phyloP scores from a whole-genome alignment of 345 rosid species.

The Moricandia moricandioides region DNA sequence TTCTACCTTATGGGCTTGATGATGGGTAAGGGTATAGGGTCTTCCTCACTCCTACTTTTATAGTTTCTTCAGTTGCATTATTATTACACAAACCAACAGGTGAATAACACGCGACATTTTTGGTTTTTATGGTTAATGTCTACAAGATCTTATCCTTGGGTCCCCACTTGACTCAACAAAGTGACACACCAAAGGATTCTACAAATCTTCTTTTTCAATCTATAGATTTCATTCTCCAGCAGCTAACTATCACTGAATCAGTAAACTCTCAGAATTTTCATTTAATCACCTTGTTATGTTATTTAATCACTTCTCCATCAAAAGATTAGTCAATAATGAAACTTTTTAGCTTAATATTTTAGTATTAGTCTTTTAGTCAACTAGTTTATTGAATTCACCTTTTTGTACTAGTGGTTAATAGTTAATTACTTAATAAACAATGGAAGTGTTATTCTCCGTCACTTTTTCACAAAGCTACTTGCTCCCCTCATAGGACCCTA shows the following conservation, averaged over 20 bases:
- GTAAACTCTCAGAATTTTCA: not conserved
- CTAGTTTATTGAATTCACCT: not conserved
- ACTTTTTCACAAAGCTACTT: conserved; percentile 34
- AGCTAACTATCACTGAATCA: conserved; percentile 22
- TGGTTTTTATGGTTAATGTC: not conserved
- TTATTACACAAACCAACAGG: not conserved
- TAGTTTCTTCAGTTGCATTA: not conserved
- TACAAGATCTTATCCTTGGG: not conserved
- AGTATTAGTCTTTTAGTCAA: not conserved
- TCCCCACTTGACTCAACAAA: conserved; percentile 27
- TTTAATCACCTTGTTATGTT: not conserved
- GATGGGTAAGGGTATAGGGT: not conserved
- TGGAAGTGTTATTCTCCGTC: conserved; percentile 24
- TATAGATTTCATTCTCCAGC: conserved; percentile 33
- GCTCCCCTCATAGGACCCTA: conserved; percentile 23
- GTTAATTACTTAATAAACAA: not conserved
- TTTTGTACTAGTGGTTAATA: not conserved
- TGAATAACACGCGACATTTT: conserved; percentile 7
- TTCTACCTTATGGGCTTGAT: not conserved
- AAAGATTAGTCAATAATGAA: conserved; percentile 11
- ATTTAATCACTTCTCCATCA: conserved; percentile 1
- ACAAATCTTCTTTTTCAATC: conserved; percentile 23
- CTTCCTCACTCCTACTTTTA: not conserved
- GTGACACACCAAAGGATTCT: conserved; percentile 27
- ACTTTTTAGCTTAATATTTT: not conserved